phyloP scores from a whole-genome alignment of 495 filamentous ascomycete species.

The Xylaria sp. region DNA sequence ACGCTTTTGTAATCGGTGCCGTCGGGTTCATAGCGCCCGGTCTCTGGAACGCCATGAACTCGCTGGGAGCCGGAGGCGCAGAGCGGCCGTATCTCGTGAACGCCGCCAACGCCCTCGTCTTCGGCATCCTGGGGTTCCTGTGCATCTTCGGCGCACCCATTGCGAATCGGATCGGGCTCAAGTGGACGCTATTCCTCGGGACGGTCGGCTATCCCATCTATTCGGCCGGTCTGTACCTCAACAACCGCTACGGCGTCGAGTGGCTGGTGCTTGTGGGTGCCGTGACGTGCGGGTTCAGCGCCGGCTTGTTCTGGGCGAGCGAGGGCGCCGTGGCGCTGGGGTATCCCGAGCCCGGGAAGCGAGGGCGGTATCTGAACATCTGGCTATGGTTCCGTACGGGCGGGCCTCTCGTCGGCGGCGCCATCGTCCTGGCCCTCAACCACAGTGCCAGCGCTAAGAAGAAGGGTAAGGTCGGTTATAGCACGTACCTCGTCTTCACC shows the following conservation, averaged over 20 bases:
- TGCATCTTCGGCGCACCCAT: conserved; percentile 60
- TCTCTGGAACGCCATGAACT: conserved; percentile 66
- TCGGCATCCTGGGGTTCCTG: conserved; percentile 63
- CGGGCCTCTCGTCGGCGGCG: conserved; percentile 61
- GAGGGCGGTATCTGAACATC: conserved; percentile 62
- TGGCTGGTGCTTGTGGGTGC: conserved; percentile 66
- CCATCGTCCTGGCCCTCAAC: conserved; percentile 65
- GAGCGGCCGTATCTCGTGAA: conserved; percentile 64
- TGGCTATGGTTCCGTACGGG: conserved; percentile 65
- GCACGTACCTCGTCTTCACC: conserved; percentile 62
- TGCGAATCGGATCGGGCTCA: conserved; percentile 61
- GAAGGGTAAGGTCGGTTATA: conserved; percentile 61
- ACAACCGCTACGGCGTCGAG: conserved; percentile 62
- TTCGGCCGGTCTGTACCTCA: conserved; percentile 63
- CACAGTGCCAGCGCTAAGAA: conserved; percentile 44
- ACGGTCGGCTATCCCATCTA: conserved; percentile 64
- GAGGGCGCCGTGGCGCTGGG: conserved; percentile 66
- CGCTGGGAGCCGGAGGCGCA: conserved; percentile 63
- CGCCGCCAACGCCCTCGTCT: conserved; percentile 64
- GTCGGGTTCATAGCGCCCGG: conserved; percentile 65
- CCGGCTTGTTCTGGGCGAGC: conserved; percentile 63
- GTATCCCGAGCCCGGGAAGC: conserved; percentile 60
- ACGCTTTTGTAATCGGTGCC: conserved; percentile 61
- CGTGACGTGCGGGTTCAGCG: conserved; percentile 61
- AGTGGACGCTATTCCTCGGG: conserved; percentile 60